Conservation (phyloP, 805 yeast genomes). For the Starmerella gropengiesseri region DNA sequence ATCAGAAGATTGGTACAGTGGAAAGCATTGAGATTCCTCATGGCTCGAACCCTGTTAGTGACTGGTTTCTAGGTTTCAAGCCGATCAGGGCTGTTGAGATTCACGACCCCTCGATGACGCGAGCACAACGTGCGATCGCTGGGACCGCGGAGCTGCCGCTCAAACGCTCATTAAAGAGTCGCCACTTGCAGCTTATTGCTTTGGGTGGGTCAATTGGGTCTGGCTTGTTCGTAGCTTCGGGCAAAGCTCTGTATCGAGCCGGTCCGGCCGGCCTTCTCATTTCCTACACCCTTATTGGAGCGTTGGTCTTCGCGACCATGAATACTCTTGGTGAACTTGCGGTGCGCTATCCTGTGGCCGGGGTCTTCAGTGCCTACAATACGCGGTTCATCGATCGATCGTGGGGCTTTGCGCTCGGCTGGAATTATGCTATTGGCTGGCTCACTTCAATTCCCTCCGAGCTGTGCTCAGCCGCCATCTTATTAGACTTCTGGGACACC, state of each 20-base stretch:
- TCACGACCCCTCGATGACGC: constrained; percentile 26
- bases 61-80: constrained; percentile 31
- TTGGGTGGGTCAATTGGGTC: constrained; percentile 68
- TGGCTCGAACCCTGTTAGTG: not conserved
- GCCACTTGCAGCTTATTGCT: constrained; percentile 65
- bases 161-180: constrained; percentile 36
- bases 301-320: constrained; percentile 52
- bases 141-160: constrained; percentile 37
- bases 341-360: constrained; percentile 52
- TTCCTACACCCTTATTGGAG: constrained; percentile 48
- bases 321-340: constrained; percentile 62
- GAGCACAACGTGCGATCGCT: constrained; percentile 31
- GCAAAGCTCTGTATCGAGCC: constrained; percentile 41
- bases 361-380: constrained; percentile 50
- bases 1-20: not conserved
- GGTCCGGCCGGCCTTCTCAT: constrained; percentile 54
- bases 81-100: constrained; percentile 32
- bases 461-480: constrained; percentile 46
- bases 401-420: constrained; percentile 38
- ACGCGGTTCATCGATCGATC: constrained; percentile 55
- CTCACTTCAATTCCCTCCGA: constrained; percentile 50
- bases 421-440: constrained; percentile 38
- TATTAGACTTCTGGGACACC: constrained; percentile 49
- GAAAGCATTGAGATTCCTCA: not conserved
- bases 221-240: constrained; percentile 61